phyloP scores from a whole-genome alignment of 306 rosid species.

The Senna tora region DNA sequence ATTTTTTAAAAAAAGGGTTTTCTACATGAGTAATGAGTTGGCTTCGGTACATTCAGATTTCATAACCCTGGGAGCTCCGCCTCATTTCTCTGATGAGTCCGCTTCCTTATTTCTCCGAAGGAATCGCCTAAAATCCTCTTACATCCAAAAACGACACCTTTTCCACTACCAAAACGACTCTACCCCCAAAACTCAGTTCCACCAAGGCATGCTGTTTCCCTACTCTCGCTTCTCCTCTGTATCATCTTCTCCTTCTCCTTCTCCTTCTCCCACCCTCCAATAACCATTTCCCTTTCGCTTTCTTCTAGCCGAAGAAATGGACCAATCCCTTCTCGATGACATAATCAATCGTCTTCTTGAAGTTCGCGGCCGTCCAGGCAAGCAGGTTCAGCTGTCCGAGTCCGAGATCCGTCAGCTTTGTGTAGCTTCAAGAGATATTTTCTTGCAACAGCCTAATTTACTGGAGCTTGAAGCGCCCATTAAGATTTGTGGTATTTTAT shows the following conservation, averaged over 20 bases:
- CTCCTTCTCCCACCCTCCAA: constrained; percentile 20
- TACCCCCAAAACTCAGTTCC: not conserved
- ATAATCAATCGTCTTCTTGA: constrained; percentile 80
- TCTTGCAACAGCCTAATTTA: constrained; percentile 82
- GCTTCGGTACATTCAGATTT: no score
- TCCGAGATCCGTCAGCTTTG: constrained; percentile 96
- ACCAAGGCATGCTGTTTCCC: constrained; percentile 43
- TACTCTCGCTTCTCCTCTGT: not conserved
- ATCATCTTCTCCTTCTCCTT: constrained; percentile 2
- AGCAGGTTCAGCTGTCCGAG: constrained; percentile 92
- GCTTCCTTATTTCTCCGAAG: no score
- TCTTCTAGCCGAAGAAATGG: constrained; percentile 50
- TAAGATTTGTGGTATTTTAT: constrained; percentile 79
- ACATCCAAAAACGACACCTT: constrained; percentile 33
- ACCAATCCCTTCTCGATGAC: constrained; percentile 75
- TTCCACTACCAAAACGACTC: constrained; percentile 41
- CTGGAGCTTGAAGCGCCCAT: constrained; percentile 91
- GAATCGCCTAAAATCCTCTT: no score
- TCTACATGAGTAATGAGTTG: no score
- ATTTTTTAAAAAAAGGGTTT: no score
- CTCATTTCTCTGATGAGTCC: no score
- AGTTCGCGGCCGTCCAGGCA: constrained; percentile 83
- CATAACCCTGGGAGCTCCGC: no score
- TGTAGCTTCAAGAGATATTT: constrained; percentile 64
- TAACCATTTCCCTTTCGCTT: constrained; percentile 28